phyloP scores from a whole-genome alignment of 225 moss, liverwort and hornwort species.

The Pseudisothecium myosuroides region DNA sequence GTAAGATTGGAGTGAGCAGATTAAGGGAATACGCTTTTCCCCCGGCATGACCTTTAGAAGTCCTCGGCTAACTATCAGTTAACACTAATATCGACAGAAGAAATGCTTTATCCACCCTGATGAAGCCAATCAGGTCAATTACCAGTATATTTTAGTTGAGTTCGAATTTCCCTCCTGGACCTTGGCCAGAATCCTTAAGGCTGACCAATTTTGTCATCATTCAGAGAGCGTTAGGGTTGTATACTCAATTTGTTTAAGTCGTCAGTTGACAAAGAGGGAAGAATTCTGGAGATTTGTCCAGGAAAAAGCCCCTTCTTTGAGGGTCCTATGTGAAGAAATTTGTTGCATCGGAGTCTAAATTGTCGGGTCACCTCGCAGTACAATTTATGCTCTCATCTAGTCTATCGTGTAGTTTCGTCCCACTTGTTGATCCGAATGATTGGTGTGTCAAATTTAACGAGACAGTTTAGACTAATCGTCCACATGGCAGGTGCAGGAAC shows the following conservation, averaged over 20 bases:
- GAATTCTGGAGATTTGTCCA: not conserved
- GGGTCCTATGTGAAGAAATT: not conserved
- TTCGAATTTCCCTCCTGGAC: not conserved
- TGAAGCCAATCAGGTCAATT: not conserved
- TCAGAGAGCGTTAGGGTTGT: not conserved
- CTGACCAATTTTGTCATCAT: not conserved
- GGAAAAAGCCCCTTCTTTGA: not conserved
- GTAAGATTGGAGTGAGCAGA: not conserved
- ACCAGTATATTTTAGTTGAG: not conserved
- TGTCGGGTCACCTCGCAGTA: not conserved
- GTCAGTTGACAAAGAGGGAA: not conserved
- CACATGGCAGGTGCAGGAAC: conserved; percentile 34
- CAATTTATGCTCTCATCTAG: not conserved
- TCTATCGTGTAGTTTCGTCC: not conserved
- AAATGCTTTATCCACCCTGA: not conserved
- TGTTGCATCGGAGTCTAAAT: not conserved
- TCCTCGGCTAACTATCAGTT: not conserved
- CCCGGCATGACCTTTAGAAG: not conserved
- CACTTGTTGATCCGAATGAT: not conserved
- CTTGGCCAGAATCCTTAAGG: not conserved
- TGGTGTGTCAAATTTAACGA: not conserved
- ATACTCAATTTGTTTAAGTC: not conserved
- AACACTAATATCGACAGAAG: not conserved
- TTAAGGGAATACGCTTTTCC: not conserved
- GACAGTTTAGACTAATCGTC: not conserved